Percentiles rank a stretch among this genome's conserved stretches.
phyloP scores from a whole-genome alignment of 176 grass and related monocot species.

The Carex pumila region DNA sequence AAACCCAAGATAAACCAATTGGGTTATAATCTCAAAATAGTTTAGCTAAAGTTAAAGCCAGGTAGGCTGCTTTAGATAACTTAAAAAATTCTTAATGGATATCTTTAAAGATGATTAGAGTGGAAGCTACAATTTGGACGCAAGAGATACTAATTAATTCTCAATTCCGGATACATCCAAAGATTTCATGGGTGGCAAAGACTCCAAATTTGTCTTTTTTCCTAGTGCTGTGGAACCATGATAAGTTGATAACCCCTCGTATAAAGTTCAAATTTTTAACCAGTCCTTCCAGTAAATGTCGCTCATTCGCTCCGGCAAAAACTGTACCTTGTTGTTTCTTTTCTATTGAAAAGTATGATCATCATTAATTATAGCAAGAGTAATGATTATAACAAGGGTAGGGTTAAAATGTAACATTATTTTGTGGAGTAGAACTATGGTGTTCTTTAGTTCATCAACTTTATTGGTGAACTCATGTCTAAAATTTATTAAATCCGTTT shows the following conservation, averaged over 20 bases:
- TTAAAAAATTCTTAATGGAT: conserved; percentile 14
- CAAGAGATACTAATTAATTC: background rate
- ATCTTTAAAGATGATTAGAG: conserved; percentile 21
- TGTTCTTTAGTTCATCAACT: too few relatives aligned
- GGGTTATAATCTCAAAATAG: conserved; percentile 8
- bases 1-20: background rate
- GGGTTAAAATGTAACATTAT: too few relatives aligned
- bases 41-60: conserved; percentile 7
- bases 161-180: background rate
- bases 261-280: background rate
- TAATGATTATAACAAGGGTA: too few relatives aligned
- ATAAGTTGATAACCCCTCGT: background rate
- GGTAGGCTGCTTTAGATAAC: conserved; percentile 9
- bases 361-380: background rate
- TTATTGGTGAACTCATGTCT: too few relatives aligned
- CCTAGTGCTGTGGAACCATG: background rate
- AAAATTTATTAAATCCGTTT: too few relatives aligned
- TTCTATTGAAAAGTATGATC: background rate
- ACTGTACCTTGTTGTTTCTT: background rate
- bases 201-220: conserved; percentile 13
- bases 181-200: conserved; percentile 3
- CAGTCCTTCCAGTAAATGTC: background rate
- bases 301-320: background rate
- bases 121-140: conserved; percentile 19
- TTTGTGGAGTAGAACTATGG: too few relatives aligned